These are phyloP conservation scores for Erythrophleum ivorense DNA, from an alignment of 331 rosid genomes.

Conservation along the genomic window DNA sequence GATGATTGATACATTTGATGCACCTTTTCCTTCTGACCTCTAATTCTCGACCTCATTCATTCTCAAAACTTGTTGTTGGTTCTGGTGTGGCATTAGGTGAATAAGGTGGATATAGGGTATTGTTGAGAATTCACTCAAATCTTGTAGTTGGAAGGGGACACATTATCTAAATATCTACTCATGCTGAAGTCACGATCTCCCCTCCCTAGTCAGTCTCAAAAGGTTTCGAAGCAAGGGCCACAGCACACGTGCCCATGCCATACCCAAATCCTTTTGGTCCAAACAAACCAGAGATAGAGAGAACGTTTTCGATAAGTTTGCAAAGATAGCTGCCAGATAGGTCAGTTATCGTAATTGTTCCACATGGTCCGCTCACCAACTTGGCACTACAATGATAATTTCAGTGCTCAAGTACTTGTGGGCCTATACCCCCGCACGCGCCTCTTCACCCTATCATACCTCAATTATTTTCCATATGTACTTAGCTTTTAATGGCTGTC, in stretches of 20 bases:
- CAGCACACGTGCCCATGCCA: neutral
- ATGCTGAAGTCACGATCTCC: neutral
- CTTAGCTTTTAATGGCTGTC: too few species aligned
- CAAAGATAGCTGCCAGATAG: neutral
- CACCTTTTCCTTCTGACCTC: neutral
- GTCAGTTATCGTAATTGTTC: neutral
- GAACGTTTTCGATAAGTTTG: neutral
- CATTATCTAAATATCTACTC: neutral
- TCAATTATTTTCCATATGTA: too few species aligned
- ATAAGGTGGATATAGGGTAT: too few species aligned
- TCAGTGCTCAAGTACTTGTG: neutral
- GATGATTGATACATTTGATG: neutral
- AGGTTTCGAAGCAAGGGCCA: neutral
- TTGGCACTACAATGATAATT: neutral
- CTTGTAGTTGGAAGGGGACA: neutral
- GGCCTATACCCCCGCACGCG: neutral
- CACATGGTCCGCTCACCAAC: slow-evolving; percentile 6
- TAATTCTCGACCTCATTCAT: too few species aligned
- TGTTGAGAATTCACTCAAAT: neutral
- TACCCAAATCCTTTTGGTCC: neutral
- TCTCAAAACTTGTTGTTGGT: neutral
- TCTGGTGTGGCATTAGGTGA: too few species aligned
- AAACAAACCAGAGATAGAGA: too few species aligned
- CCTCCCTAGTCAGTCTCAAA: too few species aligned
- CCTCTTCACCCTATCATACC: neutral